A percentile compares a stretch with the other conserved stretches of the same genome.
These are phyloP conservation scores for Chenopodium suecicum DNA, from an alignment of 148 eudicot genomes.

Conservation along the genomic window DNA sequence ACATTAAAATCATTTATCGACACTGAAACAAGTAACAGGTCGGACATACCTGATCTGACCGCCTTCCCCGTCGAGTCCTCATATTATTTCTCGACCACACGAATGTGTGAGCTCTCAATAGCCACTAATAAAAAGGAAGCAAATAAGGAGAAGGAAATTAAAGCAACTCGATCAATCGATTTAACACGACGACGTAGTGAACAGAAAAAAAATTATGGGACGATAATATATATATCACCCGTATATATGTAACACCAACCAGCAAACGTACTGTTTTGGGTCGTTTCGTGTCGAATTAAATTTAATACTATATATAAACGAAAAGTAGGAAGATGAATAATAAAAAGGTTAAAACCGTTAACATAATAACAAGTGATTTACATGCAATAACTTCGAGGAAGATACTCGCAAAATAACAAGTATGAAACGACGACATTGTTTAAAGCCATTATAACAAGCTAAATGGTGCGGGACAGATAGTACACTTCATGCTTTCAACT, in stretches of 20 bases:
- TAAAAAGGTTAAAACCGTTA: conserved; percentile 10
- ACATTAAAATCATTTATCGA: too few species aligned
- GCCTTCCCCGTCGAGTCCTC: conserved; percentile 57
- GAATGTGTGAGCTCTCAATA: not conserved
- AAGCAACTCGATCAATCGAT: too few species aligned
- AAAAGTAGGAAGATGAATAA: not conserved
- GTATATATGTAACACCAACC: not conserved
- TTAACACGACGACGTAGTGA: not conserved
- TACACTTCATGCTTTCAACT: conserved; percentile 38
- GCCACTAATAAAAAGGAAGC: not conserved
- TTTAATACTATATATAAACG: too few species aligned
- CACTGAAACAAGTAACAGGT: too few species aligned
- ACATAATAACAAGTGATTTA: not conserved
- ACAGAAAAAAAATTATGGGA: not conserved
- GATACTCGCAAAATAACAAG: conserved; percentile 21
- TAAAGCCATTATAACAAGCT: conserved; percentile 1
- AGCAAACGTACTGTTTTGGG: conserved; percentile 16
- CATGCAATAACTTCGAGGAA: conserved; percentile 30
- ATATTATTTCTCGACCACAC: conserved; percentile 17
- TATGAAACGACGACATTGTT: conserved; percentile 19
- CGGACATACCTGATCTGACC: conserved; percentile 58
- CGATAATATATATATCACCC: too few species aligned
- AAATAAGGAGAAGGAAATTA: not conserved
- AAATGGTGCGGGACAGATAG: conserved; percentile 29
- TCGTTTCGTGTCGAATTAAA: not conserved